phyloP scores from a whole-genome alignment of 2,329 filamentous ascomycete genomes.

The Neonectria magnoliae region DNA sequence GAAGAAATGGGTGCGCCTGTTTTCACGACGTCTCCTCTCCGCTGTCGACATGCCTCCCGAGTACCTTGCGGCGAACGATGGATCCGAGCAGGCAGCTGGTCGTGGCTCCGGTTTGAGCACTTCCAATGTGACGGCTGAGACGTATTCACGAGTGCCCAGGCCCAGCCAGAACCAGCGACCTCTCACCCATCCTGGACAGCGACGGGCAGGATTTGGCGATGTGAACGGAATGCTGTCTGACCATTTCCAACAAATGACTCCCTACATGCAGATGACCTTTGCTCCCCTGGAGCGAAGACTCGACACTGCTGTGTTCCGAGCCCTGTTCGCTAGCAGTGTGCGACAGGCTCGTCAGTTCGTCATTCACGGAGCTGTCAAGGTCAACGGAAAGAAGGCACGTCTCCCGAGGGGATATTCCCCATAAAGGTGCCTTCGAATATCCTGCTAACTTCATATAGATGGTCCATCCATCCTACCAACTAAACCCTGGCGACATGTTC shows the following conservation, averaged over 20 bases:
- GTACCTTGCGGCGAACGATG: conserved; percentile 84
- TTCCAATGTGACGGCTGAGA: conserved; percentile 45
- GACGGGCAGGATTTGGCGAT: conserved; percentile 43
- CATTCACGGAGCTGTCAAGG: conserved; percentile 90
- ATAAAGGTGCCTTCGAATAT: neutral
- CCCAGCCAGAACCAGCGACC: conserved; percentile 30
- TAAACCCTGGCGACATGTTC: conserved; percentile 99
- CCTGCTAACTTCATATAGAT: conserved; percentile 66
- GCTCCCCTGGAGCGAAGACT: conserved; percentile 89
- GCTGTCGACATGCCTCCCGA: conserved; percentile 86
- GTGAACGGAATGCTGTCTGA: conserved; percentile 48
- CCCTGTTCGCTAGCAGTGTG: conserved; percentile 92
- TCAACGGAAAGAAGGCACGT: conserved; percentile 92
- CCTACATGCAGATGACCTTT: conserved; percentile 97
- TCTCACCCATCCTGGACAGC: conserved; percentile 35
- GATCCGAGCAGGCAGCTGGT: conserved; percentile 83
- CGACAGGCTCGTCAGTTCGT: conserved; percentile 95
- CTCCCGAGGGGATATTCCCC: neutral
- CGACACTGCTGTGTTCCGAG: conserved; percentile 93
- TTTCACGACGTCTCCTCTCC: conserved; percentile 80
- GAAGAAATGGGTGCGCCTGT: conserved; percentile 94
- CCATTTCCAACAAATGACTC: conserved; percentile 65
- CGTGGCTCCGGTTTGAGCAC: conserved; percentile 76
- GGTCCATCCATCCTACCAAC: conserved; percentile 87
- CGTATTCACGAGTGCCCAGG: conserved; percentile 46